These are phyloP conservation scores for Candida mattraensis DNA, from an alignment of 805 yeast species.

Conservation along the genomic window DNA sequence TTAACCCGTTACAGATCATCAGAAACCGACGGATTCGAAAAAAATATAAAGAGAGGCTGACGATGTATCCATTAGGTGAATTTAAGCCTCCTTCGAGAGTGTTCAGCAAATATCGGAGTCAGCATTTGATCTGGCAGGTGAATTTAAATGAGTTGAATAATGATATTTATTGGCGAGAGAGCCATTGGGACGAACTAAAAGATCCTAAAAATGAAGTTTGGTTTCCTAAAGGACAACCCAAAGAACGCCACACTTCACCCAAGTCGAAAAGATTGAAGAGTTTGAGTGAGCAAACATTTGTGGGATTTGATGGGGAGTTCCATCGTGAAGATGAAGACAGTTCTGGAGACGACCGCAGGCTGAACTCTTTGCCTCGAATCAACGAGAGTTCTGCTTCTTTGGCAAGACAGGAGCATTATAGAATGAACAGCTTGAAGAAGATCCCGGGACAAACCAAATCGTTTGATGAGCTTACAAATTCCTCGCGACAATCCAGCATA, in stretches of 20 bases:
- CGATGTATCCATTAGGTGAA: constrained; percentile 43
- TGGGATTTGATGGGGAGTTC: constrained; percentile 30
- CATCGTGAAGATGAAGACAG: constrained; percentile 24
- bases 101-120: constrained; percentile 48
- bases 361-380: constrained; percentile 22
- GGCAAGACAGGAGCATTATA: constrained; percentile 29
- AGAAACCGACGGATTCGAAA: constrained; percentile 64
- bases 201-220: constrained; percentile 48
- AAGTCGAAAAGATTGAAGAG: constrained; percentile 14
- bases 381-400: constrained; percentile 29
- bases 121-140: constrained; percentile 60
- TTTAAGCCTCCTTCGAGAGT: constrained; percentile 66
- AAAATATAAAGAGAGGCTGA: constrained; percentile 48
- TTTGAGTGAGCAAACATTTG: constrained; percentile 27
- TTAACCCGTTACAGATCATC: constrained; percentile 81
- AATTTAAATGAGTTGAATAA: constrained; percentile 57
- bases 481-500: constrained; percentile 11
- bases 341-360: constrained; percentile 12
- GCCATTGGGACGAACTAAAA: constrained; percentile 52
- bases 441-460: constrained; percentile 16
- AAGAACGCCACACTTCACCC: constrained; percentile 4
- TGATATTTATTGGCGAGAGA: constrained; percentile 59
- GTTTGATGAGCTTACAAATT: constrained; percentile 7
- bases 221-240: constrained; percentile 40
- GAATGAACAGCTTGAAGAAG: constrained; percentile 20